phyloP scores from a whole-genome alignment of 129 eudicot species.

The Tanacetum coccineum region DNA sequence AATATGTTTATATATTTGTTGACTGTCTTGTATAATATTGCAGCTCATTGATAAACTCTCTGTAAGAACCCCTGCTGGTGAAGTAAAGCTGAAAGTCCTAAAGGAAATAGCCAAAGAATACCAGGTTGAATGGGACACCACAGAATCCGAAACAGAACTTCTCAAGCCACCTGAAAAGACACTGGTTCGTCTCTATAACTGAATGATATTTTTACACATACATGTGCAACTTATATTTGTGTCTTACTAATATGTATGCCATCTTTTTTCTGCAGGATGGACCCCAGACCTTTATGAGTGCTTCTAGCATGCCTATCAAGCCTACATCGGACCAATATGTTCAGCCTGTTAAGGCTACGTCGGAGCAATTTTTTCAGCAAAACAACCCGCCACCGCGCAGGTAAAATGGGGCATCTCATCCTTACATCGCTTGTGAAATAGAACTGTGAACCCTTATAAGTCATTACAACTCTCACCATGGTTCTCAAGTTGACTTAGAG shows the following conservation, averaged over 20 bases:
- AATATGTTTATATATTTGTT: constrained; percentile 1
- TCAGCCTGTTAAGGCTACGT: constrained; percentile 46
- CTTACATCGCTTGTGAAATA: background rate
- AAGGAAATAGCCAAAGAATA: constrained; percentile 97
- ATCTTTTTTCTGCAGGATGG: constrained; percentile 56
- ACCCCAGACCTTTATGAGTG: constrained; percentile 73
- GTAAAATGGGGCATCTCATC: background rate
- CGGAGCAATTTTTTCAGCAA: constrained; percentile 43
- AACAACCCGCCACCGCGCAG: constrained; percentile 29
- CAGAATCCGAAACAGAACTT: constrained; percentile 83
- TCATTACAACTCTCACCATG: background rate
- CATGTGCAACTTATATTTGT: background rate
- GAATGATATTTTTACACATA: background rate
- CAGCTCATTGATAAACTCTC: constrained; percentile 99
- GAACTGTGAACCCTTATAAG: too few relatives aligned
- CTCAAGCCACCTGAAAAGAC: constrained; percentile 93
- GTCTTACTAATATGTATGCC: constrained; percentile 2
- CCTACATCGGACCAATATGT: constrained; percentile 35
- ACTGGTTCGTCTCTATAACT: constrained; percentile 37
- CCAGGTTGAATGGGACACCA: constrained; percentile 88
- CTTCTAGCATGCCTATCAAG: constrained; percentile 68
- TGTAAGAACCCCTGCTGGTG: constrained; percentile 88
- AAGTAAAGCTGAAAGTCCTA: constrained; percentile 69
- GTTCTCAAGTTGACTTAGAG: too few relatives aligned
- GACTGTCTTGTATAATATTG: background rate